Conservation (phyloP, 2,329 filamentous ascomycete species). For the Graphiopsis chlorocephala region DNA sequence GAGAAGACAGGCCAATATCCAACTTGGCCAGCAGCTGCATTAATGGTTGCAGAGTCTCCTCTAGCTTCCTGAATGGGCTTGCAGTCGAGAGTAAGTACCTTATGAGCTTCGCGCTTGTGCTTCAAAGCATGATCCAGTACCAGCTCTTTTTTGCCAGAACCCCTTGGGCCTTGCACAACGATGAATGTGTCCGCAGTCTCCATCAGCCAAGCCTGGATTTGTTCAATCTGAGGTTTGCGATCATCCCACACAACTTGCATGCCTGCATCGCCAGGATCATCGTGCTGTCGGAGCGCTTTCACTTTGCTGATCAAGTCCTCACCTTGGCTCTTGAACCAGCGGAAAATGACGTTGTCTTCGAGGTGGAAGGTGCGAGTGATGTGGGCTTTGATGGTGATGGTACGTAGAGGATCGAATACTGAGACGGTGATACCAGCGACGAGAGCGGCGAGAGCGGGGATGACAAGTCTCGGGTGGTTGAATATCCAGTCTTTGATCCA, state of each 20-base stretch:
- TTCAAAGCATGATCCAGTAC: slow-evolving; percentile 81
- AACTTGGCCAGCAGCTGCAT: slow-evolving; percentile 74
- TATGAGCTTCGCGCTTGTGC: slow-evolving; percentile 55
- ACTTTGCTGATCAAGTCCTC: slow-evolving; percentile 59
- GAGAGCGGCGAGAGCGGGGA: slow-evolving; percentile 77
- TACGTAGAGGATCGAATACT: slow-evolving; percentile 90
- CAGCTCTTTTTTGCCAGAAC: slow-evolving; percentile 85
- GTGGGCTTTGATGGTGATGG: slow-evolving; percentile 86
- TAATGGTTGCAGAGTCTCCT: slow-evolving; percentile 82
- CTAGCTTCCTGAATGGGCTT: slow-evolving; percentile 88
- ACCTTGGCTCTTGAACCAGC: slow-evolving; percentile 76
- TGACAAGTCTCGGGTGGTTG: slow-evolving; percentile 80
- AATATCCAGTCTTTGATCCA: slow-evolving; percentile 86
- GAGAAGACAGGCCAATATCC: slow-evolving; percentile 93
- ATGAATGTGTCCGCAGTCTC: slow-evolving; percentile 91
- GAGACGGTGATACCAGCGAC: slow-evolving; percentile 79
- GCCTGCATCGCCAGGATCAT: slow-evolving; percentile 60
- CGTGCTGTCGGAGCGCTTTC: slow-evolving; percentile 35
- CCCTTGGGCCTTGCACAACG: slow-evolving; percentile 86
- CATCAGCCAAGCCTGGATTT: slow-evolving; percentile 79
- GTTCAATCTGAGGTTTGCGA: slow-evolving; percentile 74
- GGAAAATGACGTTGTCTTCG: slow-evolving; percentile 68
- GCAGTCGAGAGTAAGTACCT: slow-evolving; percentile 86
- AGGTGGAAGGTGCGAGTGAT: slow-evolving; percentile 75
- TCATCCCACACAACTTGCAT: slow-evolving; percentile 85